A percentile compares a stretch with the other conserved stretches of the same genome.
Conservation (phyloP, 805 yeast genomes). For the Soucietia sequanensis region DNA sequence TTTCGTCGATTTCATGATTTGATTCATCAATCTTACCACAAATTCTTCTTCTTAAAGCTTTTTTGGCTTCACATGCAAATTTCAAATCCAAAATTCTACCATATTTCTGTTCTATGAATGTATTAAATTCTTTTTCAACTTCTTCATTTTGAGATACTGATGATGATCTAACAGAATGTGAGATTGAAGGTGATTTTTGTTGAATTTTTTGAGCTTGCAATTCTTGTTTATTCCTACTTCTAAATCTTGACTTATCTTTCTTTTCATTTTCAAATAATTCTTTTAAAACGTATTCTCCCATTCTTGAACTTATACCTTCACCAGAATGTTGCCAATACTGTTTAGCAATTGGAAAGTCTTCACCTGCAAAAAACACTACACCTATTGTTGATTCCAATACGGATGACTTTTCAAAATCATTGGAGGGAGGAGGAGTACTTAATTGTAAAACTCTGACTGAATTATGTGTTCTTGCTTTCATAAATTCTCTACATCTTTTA, state of each 20-base stretch:
- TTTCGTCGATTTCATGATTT: conserved; percentile 22
- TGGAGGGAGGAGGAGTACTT: conserved; percentile 65
- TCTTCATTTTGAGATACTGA: conserved; percentile 22
- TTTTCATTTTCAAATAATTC: conserved; percentile 43
- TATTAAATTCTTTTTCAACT: conserved; percentile 53
- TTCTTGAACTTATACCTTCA: conserved; percentile 89
- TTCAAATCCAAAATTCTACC: conserved; percentile 85
- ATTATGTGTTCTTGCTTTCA: conserved; percentile 42
- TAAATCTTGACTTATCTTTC: conserved; percentile 7
- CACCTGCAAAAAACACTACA: conserved; percentile 71
- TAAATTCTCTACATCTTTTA: conserved; percentile 78
- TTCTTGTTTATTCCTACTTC: conserved; percentile 26
- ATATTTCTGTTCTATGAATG: conserved; percentile 82
- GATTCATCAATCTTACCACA: conserved; percentile 58
- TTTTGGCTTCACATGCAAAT: conserved; percentile 73
- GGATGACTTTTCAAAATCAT: conserved; percentile 56
- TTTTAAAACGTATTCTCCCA: conserved; percentile 79
- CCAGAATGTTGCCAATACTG: conserved; percentile 98
- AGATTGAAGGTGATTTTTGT: conserved; percentile 30
- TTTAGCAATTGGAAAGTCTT: conserved; percentile 63
- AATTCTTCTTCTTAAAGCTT: conserved; percentile 71
- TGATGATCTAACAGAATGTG: conserved; percentile 23
- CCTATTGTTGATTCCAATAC: conserved; percentile 69
- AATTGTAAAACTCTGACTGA: conserved; percentile 66
- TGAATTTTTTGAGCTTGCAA: conserved; percentile 34